Conservation (phyloP, 257 asterid species). For the Ocimum tenuiflorum region DNA sequence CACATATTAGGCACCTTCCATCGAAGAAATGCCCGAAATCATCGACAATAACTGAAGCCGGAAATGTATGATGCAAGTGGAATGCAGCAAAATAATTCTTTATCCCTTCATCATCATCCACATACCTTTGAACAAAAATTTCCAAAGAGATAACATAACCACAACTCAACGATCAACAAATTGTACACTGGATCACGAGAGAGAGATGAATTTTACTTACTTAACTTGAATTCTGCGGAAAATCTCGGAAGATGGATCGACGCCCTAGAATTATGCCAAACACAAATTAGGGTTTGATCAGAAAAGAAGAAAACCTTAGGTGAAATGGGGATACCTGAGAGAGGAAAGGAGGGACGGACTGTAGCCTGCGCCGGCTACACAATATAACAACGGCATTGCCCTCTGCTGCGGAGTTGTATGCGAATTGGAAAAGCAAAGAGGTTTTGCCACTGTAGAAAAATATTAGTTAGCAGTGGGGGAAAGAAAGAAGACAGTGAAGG, state of each 20-base stretch:
- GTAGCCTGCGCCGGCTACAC: constrained; percentile 60
- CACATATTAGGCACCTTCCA: no score
- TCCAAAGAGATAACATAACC: not conserved
- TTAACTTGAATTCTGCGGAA: constrained; percentile 60
- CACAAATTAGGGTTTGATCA: not conserved
- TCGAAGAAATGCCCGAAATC: constrained; percentile 75
- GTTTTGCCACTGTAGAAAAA: constrained; percentile 66
- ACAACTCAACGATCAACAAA: not conserved
- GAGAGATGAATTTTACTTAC: constrained; percentile 38
- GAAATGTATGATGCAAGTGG: constrained; percentile 56
- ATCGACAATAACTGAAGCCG: constrained; percentile 58
- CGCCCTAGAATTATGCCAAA: constrained; percentile 36
- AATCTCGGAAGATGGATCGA: constrained; percentile 64
- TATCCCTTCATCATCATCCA: constrained; percentile 74
- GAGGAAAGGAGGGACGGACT: constrained; percentile 61
- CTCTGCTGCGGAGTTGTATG: constrained; percentile 48
- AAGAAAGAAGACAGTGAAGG: not conserved
- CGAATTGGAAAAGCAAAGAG: constrained; percentile 83
- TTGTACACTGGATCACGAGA: no score
- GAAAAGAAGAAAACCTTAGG: not conserved
- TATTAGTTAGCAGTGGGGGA: not conserved
- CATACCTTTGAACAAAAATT: constrained; percentile 42
- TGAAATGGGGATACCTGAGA: constrained; percentile 44
- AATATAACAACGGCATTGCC: constrained; percentile 49
- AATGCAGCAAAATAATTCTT: constrained; percentile 82